Base-by-base conservation (phyloP, 2,329 filamentous ascomycete species). In the Claviceps monticola region DNA sequence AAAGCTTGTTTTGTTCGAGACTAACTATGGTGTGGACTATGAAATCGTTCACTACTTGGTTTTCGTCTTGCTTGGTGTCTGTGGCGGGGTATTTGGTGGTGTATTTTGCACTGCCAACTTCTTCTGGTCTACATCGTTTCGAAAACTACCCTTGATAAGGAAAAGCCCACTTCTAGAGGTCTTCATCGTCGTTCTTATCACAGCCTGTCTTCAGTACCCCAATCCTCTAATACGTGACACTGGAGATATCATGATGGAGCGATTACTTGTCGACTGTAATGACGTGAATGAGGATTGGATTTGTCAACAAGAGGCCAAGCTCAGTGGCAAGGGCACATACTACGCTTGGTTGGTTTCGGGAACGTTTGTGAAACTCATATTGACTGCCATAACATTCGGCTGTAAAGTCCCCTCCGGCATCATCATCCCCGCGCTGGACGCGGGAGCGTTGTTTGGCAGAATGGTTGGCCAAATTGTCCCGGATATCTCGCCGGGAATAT, bases 1-100 rank as follows among this genome's bases (percentile, higher is more conserved):
- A 2, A 80, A 79, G 57, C 65, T 82, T 4, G 76, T 79, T 0
- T 69, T 81, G 5, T 82, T 80, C 58, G 76, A 82, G 57, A 80
- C 78, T 4, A 73, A 75, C 49, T 81, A 80, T 55, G 75, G 74
- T 4, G 73, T 73, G 2, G 69, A 72, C n/a, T 81, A 80, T 57
- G 61, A 70, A n/a, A 62, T 73, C 1, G 59, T 73, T 9, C 75
- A 82, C 56, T 80, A 80, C 57, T 58, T 78, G 2, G 68, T 79
- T 37, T 82, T 82, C 59, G 63, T 78, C 4, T 52, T 80, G 2
- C 70, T 82, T 0, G 78, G 78, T 1, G 57, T 80, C 13, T 71
- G 68, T 4, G 79, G 78, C n/a, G 79, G 78, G 3, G 54, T 81
- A 0, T 80, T 79, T 54, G 78, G 78, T 5, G 78, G 76, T 0